Evolutionary conservation across 106 monocot genomes (phyloP), one percentile per base, ranked within the genome.

Genomic region (Dendrobium nobile): DNA sequence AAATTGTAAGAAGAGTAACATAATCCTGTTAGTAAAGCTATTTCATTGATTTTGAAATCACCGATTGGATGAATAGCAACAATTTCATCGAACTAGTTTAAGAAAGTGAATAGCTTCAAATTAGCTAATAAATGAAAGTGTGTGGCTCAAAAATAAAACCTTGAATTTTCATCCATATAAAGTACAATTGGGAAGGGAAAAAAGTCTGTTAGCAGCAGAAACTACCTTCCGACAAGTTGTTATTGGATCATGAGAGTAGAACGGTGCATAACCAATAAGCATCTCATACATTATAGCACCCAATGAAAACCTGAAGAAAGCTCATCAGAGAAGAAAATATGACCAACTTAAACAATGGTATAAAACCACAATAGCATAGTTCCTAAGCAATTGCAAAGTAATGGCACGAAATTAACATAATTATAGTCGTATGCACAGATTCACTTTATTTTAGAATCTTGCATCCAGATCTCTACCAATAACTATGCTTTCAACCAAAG

Each of bases 221-320:
- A 76, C 9, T 48, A 97, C 97, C 97, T 97, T 97, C 87, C 97
- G 86, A 83, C 97, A 97, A 75, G 97, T 94, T 54, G 94, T 97
- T 82, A 97, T 87, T 73, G 92, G 97, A 82, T 97, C 97, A 86
- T 97, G 94, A 24, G 96, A 90, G 85, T 94, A 97, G 77, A 97
- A 97, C 72, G 96, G 96, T 59, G 96, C 94, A 82, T 92, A 97
- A 43, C 96, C 96, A 87, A 96, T 85, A 80, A 96, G 93, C 96
- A 96, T 96, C 78, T 96, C 96, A 80, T 96, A 96, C 93, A 97
- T 90, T 79, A 97, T 97, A 85, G 94, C 97, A 85, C 94, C 97
- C 76, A 92, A 75, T 65, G 97, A 98, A 94, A 92, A 94, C 97
- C 97, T 98, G 88, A 48, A 76, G 48, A 76, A 76, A 47, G 76